Base-by-base conservation (phyloP, 2,329 filamentous ascomycete genomes). In the Lachnellula suecica region DNA sequence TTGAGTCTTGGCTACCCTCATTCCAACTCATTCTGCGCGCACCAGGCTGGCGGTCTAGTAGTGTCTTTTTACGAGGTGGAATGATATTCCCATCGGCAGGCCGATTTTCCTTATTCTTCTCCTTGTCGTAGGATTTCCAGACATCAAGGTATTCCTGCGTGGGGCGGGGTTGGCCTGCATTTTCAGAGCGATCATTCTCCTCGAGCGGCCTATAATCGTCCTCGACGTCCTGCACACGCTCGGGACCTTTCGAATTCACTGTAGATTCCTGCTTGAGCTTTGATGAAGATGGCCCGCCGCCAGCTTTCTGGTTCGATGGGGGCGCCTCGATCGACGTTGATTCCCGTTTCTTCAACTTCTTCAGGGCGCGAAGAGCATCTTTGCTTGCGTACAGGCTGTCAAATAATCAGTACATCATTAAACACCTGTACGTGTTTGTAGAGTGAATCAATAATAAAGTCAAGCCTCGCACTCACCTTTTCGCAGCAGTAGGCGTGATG, bases 61-160 rank as follows among this genome's bases (percentile, higher is more conserved):
- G 43, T 13, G 56, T 60, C 35, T 47, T 37, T 50, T 47, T 52
- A 20, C 22, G 22, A 15, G 43, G 41, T 7, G 13, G 40, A 9
- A 15, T 42, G 10, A 24, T 20, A 19, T 11, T 29, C 27, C 49
- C n/a, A 27, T 23, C 8, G 9, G 48, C 13, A 13, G 58, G 57
- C 24, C 53, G 53, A 23, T 68, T 68, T 42, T 68, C 66, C 49
- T 68, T 68, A 19, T 67, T 65, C 37, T 60, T 61, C 15, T 65
- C 61, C 19, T 52, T 49, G 9, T 20, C 51, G 15, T 44, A 51
- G n/a, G 22, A 27, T 9, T 57, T 47, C 42, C 54, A 58, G 15
- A 3, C 38, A 5, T 19, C 27, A 8, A 43, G 29, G 42, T 58
- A 56, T 8, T 54, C 51, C 13, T 45, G 27, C 17, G 41, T 56